A percentile compares a stretch with the other conserved stretches of the same genome.
Conservation (phyloP, 305 asterid genomes). For the Fraxinus paxiana region DNA sequence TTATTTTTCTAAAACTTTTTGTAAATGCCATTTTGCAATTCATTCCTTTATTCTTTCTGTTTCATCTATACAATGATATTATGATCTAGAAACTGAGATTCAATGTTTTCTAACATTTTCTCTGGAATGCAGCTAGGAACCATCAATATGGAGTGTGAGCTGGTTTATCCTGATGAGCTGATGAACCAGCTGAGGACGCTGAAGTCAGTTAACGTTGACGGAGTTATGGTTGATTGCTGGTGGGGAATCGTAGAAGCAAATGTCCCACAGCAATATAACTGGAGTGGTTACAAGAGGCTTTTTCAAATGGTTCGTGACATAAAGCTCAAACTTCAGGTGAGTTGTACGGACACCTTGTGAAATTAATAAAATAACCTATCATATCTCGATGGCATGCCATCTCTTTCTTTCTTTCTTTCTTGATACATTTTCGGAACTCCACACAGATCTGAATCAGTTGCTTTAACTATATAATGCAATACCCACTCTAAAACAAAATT, state of each 20-base stretch:
- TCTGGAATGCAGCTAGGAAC: conserved; percentile 41
- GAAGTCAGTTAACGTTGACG: conserved; percentile 64
- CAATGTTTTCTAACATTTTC: background rate
- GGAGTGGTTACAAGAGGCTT: conserved; percentile 68
- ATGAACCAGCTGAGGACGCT: conserved; percentile 44
- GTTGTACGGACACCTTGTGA: conserved; percentile 15
- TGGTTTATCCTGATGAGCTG: conserved; percentile 48
- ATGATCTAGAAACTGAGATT: conserved; percentile 1
- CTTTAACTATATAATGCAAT: background rate
- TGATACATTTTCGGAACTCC: background rate
- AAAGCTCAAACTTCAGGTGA: conserved; percentile 65
- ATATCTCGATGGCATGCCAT: conserved; percentile 7
- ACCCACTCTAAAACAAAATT: background rate
- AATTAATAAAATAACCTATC: background rate
- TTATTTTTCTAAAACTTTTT: background rate
- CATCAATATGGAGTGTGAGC: conserved; percentile 53
- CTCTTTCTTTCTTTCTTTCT: background rate
- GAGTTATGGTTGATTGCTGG: conserved; percentile 84
- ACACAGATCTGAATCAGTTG: background rate
- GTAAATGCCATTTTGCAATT: background rate
- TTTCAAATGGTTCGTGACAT: conserved; percentile 56
- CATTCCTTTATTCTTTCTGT: background rate
- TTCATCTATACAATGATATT: background rate
- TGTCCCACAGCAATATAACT: conserved; percentile 67
- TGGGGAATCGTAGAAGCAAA: conserved; percentile 82